phyloP scores from a whole-genome alignment of 2,329 filamentous ascomycete genomes.

The Immersiporthe knoxdaviesiana region DNA sequence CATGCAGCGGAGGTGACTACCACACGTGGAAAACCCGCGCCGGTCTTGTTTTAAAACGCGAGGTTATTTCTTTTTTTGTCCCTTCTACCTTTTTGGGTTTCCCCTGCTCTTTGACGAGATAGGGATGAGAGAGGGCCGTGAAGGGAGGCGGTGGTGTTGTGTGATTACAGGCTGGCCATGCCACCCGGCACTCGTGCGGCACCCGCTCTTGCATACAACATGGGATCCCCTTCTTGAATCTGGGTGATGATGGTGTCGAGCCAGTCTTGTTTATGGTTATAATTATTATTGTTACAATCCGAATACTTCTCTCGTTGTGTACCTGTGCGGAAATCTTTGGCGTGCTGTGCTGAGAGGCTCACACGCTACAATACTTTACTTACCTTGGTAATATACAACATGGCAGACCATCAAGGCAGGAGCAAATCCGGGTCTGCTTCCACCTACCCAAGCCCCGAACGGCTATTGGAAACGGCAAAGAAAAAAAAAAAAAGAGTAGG shows the following conservation, averaged over 20 bases:
- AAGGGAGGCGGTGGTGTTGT: neutral
- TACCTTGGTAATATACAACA: too few species aligned
- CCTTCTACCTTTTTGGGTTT: neutral
- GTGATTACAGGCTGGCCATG: neutral
- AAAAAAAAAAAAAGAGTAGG: neutral
- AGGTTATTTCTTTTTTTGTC: neutral
- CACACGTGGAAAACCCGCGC: constrained; percentile 11
- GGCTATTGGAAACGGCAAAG: too few species aligned
- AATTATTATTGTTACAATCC: too few species aligned
- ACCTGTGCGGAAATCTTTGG: too few species aligned
- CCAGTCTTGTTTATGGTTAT: too few species aligned
- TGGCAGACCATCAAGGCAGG: neutral
- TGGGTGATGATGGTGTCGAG: neutral
- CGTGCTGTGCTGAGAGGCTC: too few species aligned
- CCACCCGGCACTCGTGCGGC: constrained; percentile 7
- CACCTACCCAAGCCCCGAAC: constrained; percentile 3
- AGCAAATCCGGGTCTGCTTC: constrained; percentile 4
- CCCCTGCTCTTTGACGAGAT: neutral
- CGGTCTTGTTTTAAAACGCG: neutral
- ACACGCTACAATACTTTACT: too few species aligned
- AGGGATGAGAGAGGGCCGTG: neutral
- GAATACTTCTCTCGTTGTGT: too few species aligned
- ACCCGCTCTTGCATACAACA: constrained; percentile 3
- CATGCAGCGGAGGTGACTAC: constrained; percentile 5
- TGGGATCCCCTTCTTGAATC: neutral